Evolutionary conservation across 2,329 filamentous ascomycete genomes (phyloP).

Genomic region (Simplicillium sp.): DNA sequence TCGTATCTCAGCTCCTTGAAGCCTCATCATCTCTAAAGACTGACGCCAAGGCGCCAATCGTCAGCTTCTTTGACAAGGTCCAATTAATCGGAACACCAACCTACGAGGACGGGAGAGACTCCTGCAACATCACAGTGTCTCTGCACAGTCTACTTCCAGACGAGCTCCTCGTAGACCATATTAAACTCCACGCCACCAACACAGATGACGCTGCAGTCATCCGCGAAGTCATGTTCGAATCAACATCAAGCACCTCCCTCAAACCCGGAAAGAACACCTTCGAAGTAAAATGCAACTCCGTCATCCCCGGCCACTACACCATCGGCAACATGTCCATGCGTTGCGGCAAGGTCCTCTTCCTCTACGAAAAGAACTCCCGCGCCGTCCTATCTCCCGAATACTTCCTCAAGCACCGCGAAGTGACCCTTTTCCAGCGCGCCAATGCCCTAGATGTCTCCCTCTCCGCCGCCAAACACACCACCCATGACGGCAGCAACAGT

Average conservation of each 20-base stretch:
- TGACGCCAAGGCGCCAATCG: conserved; percentile 59
- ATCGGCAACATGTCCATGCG: conserved; percentile 63
- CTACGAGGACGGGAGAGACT: conserved; percentile 64
- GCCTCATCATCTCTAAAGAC: conserved; percentile 35
- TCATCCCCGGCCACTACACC: conserved; percentile 64
- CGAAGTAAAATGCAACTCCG: conserved; percentile 19
- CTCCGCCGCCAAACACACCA: conserved; percentile 57
- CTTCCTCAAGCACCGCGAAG: conserved; percentile 48
- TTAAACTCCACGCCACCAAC: conserved; percentile 54
- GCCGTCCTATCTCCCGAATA: conserved; percentile 33
- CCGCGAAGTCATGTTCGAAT: no score
- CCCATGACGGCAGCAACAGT: conserved; percentile 69
- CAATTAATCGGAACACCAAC: conserved; percentile 57
- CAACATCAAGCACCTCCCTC: no score
- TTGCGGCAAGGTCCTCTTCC: conserved; percentile 53
- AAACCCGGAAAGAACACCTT: no score
- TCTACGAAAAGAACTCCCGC: conserved; percentile 51
- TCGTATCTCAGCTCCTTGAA: conserved; percentile 36
- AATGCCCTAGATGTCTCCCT: conserved; percentile 61
- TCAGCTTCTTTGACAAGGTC: conserved; percentile 64
- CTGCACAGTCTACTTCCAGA: conserved; percentile 67
- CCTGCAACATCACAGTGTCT: conserved; percentile 60
- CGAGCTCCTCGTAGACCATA: conserved; percentile 54
- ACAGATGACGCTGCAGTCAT: conserved; percentile 41
- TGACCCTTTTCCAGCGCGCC: conserved; percentile 65